These are phyloP conservation scores for Filobasidium wieringae DNA, from an alignment of 768 basidiomycete species.

Conservation along the genomic window DNA sequence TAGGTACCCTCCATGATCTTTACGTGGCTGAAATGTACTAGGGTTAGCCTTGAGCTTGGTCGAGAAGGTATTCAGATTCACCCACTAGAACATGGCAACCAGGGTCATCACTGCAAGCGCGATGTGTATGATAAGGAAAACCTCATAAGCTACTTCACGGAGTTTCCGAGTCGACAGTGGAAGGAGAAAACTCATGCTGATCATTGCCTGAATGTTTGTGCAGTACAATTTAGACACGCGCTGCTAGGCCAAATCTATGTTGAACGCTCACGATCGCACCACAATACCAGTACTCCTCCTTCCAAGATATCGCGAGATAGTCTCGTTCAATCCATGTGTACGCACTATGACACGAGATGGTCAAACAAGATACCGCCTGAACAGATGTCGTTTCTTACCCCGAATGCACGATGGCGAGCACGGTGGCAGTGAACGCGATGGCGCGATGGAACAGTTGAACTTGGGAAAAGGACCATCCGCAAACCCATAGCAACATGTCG, in stretches of 20 bases:
- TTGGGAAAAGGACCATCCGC: constrained; percentile 21
- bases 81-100: constrained; percentile 15
- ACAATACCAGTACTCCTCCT: constrained; percentile 17
- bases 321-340: neutral
- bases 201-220: neutral
- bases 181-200: neutral
- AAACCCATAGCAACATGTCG: constrained; percentile 22
- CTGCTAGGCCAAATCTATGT: too few relatives aligned
- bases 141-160: constrained; percentile 19
- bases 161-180: constrained; percentile 19
- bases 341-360: neutral
- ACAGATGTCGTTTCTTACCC: neutral
- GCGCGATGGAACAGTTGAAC: constrained; percentile 21
- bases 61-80: neutral
- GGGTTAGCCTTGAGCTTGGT: neutral
- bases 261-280: constrained; percentile 17
- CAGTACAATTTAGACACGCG: too few relatives aligned
- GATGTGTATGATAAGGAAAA: constrained; percentile 24
- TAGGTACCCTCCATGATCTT: constrained; percentile 19
- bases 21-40: constrained; percentile 14
- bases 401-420: constrained; percentile 20
- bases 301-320: constrained; percentile 5
- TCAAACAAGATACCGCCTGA: neutral
- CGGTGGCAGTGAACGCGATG: constrained; percentile 12
- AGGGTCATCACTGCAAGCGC: constrained; percentile 13